phyloP scores from a whole-genome alignment of 352 stramenopile species.

The Pythium phragmitis region DNA sequence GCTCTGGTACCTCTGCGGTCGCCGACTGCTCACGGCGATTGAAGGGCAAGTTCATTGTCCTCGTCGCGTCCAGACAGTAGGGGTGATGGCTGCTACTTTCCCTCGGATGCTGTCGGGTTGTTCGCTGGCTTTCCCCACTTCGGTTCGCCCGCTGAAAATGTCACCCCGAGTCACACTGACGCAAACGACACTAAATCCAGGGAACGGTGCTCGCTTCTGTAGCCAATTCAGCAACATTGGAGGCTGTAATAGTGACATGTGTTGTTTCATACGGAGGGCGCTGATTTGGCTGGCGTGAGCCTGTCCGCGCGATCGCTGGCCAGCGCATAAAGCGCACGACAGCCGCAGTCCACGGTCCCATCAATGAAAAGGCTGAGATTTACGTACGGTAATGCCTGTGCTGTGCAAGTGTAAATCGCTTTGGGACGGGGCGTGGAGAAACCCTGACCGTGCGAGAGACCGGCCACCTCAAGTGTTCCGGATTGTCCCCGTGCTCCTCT shows the following conservation, averaged over 20 bases:
- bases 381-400: neutral
- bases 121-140: too few species aligned
- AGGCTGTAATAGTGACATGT: neutral
- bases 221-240: neutral
- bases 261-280: neutral
- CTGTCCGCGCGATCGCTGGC: slow-evolving; percentile 1
- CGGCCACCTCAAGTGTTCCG: slow-evolving; percentile 11
- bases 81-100: neutral
- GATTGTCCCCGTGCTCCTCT: neutral
- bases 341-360: neutral
- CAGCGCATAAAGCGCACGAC: slow-evolving; percentile 8
- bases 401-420: neutral
- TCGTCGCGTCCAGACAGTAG: too few species aligned
- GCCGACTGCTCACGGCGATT: too few species aligned
- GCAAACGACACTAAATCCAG: neutral
- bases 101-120: neutral
- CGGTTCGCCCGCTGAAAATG: too few species aligned
- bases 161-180: neutral
- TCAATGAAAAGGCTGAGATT: slow-evolving; percentile 12
- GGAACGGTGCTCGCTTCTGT: neutral
- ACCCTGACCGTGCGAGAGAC: slow-evolving; percentile 5
- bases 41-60: too few species aligned
- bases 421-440: slow-evolving; percentile 7
- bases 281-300: slow-evolving; percentile 9
- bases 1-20: too few species aligned